These are phyloP conservation scores for Leptographium lundbergii DNA, from an alignment of 2,329 filamentous ascomycete genomes.

Conservation along the genomic window DNA sequence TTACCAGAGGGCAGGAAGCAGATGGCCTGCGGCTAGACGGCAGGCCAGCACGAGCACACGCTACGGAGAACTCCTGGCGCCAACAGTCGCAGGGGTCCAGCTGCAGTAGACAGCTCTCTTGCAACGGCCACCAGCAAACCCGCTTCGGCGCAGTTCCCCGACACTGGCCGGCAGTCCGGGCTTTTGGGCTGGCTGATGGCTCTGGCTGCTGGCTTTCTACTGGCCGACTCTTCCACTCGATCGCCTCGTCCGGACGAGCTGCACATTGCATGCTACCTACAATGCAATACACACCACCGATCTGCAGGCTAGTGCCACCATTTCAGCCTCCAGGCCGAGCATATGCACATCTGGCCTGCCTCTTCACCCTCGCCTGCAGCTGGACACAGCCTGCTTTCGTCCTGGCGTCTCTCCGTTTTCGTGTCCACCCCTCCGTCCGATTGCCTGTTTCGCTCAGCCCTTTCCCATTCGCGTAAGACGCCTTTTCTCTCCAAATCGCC, in stretches of 20 bases:
- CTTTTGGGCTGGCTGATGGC: background rate
- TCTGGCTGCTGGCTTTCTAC: too few species aligned
- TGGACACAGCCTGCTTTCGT: background rate
- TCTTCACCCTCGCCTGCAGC: background rate
- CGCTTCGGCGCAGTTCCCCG: background rate
- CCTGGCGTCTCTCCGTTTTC: background rate
- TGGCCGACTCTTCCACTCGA: too few species aligned
- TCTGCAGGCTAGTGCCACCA: background rate
- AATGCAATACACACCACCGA: background rate
- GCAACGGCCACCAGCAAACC: background rate
- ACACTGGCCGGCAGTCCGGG: background rate
- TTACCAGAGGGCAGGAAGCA: background rate
- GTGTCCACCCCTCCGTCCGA: background rate
- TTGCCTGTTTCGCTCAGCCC: background rate
- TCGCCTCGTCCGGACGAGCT: too few species aligned
- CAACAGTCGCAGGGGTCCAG: too few species aligned
- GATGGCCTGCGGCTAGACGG: too few species aligned
- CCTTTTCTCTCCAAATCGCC: background rate
- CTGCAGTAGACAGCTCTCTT: too few species aligned
- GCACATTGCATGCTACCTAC: background rate
- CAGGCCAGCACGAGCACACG: too few species aligned
- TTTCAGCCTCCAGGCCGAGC: background rate
- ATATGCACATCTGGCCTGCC: background rate
- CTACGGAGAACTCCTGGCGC: too few species aligned
- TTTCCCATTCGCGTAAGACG: background rate